Conservation (phyloP, 345 rosid genomes). For the Rubroshorea leprosula region DNA sequence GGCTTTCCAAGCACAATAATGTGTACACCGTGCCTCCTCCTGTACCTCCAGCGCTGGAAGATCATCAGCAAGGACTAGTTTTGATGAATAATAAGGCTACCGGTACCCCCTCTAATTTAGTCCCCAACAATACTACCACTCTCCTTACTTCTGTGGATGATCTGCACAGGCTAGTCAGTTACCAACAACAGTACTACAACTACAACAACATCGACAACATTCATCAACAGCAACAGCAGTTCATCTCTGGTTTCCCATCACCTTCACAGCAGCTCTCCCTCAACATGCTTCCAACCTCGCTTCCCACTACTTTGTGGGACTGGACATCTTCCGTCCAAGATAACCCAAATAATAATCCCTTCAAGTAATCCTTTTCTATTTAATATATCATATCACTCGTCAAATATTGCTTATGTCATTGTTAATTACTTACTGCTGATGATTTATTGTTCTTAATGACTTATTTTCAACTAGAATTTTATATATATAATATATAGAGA, state of each 20-base stretch:
- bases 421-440: no score
- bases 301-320: slow-evolving; percentile 63
- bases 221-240: slow-evolving; percentile 22
- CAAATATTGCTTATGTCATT: no score
- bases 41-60: slow-evolving; percentile 23
- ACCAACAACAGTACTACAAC: slow-evolving; percentile 29
- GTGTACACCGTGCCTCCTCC: slow-evolving; percentile 39
- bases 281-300: slow-evolving; percentile 37
- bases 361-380: no score
- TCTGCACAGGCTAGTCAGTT: slow-evolving; percentile 62
- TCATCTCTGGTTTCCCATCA: no score
- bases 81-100: slow-evolving; percentile 2
- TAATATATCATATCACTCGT: no score
- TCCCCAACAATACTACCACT: slow-evolving; percentile 23
- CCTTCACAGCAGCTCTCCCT: slow-evolving; percentile 37
- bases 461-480: no score
- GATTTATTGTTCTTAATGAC: no score
- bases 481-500: no score
- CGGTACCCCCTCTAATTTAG: slow-evolving; percentile 22
- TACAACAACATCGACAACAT: slow-evolving; percentile 31
- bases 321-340: slow-evolving; percentile 86
- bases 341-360: slow-evolving; percentile 33
- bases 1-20: slow-evolving; percentile 39
- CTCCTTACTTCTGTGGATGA: slow-evolving; percentile 42
- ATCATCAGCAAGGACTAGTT: slow-evolving; percentile 13